phyloP scores from a whole-genome alignment of 768 basidiomycete species.

The Lyophyllum shimeji region DNA sequence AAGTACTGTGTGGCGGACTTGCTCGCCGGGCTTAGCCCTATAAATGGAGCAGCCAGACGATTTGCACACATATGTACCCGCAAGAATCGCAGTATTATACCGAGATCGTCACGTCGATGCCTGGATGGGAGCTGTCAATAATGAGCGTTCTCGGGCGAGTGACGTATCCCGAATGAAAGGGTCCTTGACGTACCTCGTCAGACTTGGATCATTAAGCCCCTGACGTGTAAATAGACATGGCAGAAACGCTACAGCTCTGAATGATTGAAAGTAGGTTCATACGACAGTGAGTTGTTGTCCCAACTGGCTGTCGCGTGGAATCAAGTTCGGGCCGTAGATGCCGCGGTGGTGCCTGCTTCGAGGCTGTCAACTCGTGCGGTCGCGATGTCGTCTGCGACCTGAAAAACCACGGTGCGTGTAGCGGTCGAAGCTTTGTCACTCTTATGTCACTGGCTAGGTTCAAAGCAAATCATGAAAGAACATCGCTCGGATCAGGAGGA shows the following conservation, averaged over 20 bases:
- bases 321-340: neutral
- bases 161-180: slow-evolving; percentile 7
- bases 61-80: slow-evolving; percentile 10
- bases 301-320: neutral
- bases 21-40: slow-evolving; percentile 3
- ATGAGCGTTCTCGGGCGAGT: neutral
- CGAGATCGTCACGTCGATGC: slow-evolving; percentile 10
- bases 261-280: slow-evolving; percentile 6
- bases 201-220: slow-evolving; percentile 2
- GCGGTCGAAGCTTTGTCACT: neutral
- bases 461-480: neutral
- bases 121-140: slow-evolving; percentile 18
- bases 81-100: slow-evolving; percentile 11
- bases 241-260: slow-evolving; percentile 11
- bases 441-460: neutral
- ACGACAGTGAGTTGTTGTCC: neutral
- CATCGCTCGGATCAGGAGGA: slow-evolving; percentile 1
- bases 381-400: neutral
- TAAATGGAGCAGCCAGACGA: slow-evolving; percentile 20
- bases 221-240: slow-evolving; percentile 8
- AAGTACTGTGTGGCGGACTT: slow-evolving; percentile 1
- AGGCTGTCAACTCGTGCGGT: neutral
- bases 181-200: slow-evolving; percentile 17
- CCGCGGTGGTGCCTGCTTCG: neutral
- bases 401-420: neutral